phyloP scores from a whole-genome alignment of 2,329 filamentous ascomycete species.

The Tolypocladium paradoxum region DNA sequence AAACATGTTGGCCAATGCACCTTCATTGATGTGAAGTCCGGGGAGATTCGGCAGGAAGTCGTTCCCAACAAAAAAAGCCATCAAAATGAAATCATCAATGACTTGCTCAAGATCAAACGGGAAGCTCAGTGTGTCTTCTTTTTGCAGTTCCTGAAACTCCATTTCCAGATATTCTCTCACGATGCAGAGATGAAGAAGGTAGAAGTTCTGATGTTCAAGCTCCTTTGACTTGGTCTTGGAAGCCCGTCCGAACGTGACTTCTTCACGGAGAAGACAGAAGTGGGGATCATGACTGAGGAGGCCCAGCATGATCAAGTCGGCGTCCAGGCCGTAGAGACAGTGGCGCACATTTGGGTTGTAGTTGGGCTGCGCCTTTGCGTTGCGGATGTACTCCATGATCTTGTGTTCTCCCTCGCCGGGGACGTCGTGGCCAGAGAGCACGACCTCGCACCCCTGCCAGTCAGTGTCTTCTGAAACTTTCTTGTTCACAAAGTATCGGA shows the following conservation, averaged over 20 bases:
- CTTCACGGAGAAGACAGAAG: slow-evolving; percentile 92
- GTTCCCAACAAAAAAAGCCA: slow-evolving; percentile 99
- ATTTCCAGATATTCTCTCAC: slow-evolving; percentile 94
- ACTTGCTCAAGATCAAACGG: slow-evolving; percentile 88
- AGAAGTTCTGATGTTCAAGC: slow-evolving; percentile 97
- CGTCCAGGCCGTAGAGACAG: slow-evolving; percentile 93
- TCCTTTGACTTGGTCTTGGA: slow-evolving; percentile 87
- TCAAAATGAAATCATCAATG: slow-evolving; percentile 98
- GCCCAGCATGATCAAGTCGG: slow-evolving; percentile 96
- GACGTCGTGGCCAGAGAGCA: slow-evolving; percentile 94
- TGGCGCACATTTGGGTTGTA: slow-evolving; percentile 93
- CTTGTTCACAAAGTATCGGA: slow-evolving; percentile 98
- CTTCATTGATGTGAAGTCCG: slow-evolving; percentile 95
- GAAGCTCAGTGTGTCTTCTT: slow-evolving; percentile 60
- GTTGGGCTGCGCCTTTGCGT: slow-evolving; percentile 86
- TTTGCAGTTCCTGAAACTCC: slow-evolving; percentile 87
- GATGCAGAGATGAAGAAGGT: slow-evolving; percentile 91
- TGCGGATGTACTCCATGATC: slow-evolving; percentile 99
- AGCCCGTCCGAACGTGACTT: slow-evolving; percentile 91
- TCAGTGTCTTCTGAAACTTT: slow-evolving; percentile 95
- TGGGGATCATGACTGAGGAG: slow-evolving; percentile 95
- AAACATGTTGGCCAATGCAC: slow-evolving; percentile 94
- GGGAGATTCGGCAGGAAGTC: slow-evolving; percentile 97
- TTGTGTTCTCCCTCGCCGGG: slow-evolving; percentile 98
- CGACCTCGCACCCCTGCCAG: slow-evolving; percentile 94